These are phyloP conservation scores for Tylopilus sp. DNA, from an alignment of 768 basidiomycete species.

Conservation along the genomic window DNA sequence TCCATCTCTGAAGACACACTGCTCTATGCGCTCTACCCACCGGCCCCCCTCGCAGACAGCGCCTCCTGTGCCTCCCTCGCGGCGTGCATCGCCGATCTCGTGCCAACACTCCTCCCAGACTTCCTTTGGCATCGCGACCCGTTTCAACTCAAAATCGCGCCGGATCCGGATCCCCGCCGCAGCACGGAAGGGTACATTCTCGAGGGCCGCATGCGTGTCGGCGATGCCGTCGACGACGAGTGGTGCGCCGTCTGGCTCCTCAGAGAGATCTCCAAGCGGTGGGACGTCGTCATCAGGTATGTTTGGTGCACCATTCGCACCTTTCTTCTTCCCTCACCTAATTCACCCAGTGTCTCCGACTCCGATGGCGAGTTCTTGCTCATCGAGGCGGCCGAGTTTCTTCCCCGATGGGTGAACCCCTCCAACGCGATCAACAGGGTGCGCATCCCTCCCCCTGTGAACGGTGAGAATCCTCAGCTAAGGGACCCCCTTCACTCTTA, in stretches of 20 bases:
- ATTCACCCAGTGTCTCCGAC: slow-evolving; percentile 53
- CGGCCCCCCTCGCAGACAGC: slow-evolving; percentile 50
- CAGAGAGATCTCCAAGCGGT: slow-evolving; percentile 67
- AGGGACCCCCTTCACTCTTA: slow-evolving; percentile 28
- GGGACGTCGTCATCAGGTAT: slow-evolving; percentile 80
- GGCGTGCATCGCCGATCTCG: slow-evolving; percentile 57
- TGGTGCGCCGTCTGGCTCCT: slow-evolving; percentile 94
- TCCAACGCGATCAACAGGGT: slow-evolving; percentile 92
- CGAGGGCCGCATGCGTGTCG: slow-evolving; percentile 85
- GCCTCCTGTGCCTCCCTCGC: slow-evolving; percentile 62
- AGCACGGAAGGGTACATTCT: slow-evolving; percentile 49
- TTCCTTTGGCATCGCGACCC: slow-evolving; percentile 84
- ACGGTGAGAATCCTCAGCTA: slow-evolving; percentile 33
- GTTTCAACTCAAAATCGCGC: slow-evolving; percentile 71
- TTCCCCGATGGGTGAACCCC: slow-evolving; percentile 91
- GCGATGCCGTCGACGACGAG: slow-evolving; percentile 97
- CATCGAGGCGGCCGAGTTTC: slow-evolving; percentile 89
- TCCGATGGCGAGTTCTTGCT: slow-evolving; percentile 94
- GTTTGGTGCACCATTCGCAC: slow-evolving; percentile 19
- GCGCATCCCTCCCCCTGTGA: slow-evolving; percentile 36
- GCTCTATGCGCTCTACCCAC: slow-evolving; percentile 70
- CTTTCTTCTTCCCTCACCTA: slow-evolving; percentile 1
- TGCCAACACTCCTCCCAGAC: slow-evolving; percentile 50
- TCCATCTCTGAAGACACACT: slow-evolving; percentile 85
- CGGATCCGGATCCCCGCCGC: slow-evolving; percentile 38